Evolutionary conservation across 2,329 filamentous ascomycete species (phyloP).

Genomic region (Aspergillus fischeri): DNA sequence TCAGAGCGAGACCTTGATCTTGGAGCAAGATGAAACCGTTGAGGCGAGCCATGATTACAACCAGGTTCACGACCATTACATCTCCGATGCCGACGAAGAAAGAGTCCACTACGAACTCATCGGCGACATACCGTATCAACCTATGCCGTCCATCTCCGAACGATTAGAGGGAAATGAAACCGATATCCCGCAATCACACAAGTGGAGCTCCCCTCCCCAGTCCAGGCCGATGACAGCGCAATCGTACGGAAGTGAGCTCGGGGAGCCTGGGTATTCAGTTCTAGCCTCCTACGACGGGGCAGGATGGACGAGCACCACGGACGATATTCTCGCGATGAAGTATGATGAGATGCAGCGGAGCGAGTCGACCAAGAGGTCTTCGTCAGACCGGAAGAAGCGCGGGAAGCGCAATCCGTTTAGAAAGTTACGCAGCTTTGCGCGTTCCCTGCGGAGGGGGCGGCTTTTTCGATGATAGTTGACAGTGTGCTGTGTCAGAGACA

Average conservation of each 20-base stretch:
- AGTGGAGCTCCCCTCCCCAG: slow-evolving; percentile 10
- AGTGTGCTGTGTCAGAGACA: background rate
- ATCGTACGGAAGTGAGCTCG: slow-evolving; percentile 25
- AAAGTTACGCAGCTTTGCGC: background rate
- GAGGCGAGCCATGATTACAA: background rate
- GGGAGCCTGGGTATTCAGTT: slow-evolving; percentile 28
- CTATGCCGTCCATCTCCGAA: slow-evolving; percentile 26
- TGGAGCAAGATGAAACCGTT: background rate
- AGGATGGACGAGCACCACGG: slow-evolving; percentile 22
- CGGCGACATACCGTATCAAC: slow-evolving; percentile 17
- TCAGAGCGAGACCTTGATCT: slow-evolving; percentile 11
- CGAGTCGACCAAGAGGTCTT: background rate
- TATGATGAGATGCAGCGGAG: background rate
- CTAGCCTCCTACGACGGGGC: slow-evolving; percentile 22
- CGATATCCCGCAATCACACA: slow-evolving; percentile 9
- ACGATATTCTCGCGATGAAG: background rate
- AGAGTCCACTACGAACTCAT: slow-evolving; percentile 18
- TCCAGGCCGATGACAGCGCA: slow-evolving; percentile 14
- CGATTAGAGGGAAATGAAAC: slow-evolving; percentile 16
- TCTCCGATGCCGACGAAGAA: slow-evolving; percentile 10
- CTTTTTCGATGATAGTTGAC: background rate
- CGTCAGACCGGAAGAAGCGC: background rate
- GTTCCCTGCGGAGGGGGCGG: background rate
- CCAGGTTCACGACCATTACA: background rate
- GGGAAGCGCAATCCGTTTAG: background rate